These are phyloP conservation scores for Leccinum sublutescens DNA, from an alignment of 768 basidiomycete genomes.

Conservation along the genomic window DNA sequence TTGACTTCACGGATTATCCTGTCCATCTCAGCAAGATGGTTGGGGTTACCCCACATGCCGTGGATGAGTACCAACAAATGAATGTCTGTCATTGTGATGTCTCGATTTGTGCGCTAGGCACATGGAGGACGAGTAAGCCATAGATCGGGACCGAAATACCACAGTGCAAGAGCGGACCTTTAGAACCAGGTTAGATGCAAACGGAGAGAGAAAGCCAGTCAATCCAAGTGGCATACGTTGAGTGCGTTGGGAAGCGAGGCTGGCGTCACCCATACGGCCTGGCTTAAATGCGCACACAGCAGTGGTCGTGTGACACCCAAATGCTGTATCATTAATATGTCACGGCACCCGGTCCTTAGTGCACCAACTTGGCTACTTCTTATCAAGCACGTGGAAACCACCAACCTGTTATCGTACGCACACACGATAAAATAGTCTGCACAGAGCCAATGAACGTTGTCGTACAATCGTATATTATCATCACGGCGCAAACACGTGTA, in stretches of 20 bases:
- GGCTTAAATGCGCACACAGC: not conserved
- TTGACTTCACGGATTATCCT: constrained; percentile 51
- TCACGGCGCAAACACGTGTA: not conserved
- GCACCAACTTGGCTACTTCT: not conserved
- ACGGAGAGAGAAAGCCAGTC: not conserved
- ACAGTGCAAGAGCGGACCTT: constrained; percentile 3
- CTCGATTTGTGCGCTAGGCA: constrained; percentile 1
- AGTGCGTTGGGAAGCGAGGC: not conserved
- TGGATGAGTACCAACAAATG: constrained; percentile 48
- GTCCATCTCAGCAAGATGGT: constrained; percentile 58
- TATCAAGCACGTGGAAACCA: not conserved
- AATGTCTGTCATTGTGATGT: constrained; percentile 27
- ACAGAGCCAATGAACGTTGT: not conserved
- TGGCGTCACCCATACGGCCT: constrained; percentile 3
- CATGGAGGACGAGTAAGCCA: not conserved
- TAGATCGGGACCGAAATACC: not conserved
- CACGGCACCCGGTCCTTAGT: constrained; percentile 3
- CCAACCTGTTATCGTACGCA: not conserved
- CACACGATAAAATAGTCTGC: constrained; percentile 2
- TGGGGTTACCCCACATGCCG: constrained; percentile 82
- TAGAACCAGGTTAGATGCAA: not conserved
- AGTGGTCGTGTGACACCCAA: not conserved
- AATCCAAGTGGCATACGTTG: not conserved
- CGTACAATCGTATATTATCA: not conserved
- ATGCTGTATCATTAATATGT: not conserved